A percentile compares a stretch with the other conserved stretches of the same genome.
Conservation (phyloP, 345 rosid genomes). For the Eucalyptus viminalis region DNA sequence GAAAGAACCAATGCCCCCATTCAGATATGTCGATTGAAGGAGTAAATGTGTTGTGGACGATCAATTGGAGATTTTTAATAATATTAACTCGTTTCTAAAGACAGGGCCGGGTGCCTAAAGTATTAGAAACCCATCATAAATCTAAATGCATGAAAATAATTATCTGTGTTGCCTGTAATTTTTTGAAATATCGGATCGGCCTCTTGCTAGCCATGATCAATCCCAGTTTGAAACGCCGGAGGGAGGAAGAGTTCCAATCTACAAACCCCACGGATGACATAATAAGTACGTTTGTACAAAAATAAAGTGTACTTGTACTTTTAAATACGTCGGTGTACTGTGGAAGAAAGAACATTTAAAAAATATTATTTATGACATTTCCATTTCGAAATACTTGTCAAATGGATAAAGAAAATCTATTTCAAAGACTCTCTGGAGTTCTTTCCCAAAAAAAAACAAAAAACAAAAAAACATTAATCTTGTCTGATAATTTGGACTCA, state of each 20-base stretch:
- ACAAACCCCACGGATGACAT: not conserved
- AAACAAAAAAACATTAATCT: not conserved
- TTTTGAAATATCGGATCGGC: not conserved
- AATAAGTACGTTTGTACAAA: not conserved
- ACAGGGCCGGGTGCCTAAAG: not conserved
- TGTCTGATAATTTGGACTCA: not conserved
- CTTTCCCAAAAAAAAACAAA: not conserved
- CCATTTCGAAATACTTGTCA: not conserved
- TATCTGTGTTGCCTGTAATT: not conserved
- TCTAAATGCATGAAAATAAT: not conserved
- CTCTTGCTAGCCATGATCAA: not conserved
- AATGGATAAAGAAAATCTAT: not conserved
- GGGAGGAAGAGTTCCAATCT: not conserved
- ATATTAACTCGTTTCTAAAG: not conserved
- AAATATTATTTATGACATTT: not conserved
- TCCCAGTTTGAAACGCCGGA: not conserved
- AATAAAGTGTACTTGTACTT: not conserved
- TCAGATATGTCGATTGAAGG: too few relatives aligned
- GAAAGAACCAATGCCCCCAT: too few relatives aligned
- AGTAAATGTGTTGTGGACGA: not conserved
- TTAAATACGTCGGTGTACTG: not conserved
- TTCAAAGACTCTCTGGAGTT: not conserved
- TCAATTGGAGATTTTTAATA: not conserved
- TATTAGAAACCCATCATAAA: not conserved
- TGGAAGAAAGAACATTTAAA: not conserved